Base-by-base conservation (phyloP, 495 filamentous ascomycete genomes). In the Penicillium odoratum region DNA sequence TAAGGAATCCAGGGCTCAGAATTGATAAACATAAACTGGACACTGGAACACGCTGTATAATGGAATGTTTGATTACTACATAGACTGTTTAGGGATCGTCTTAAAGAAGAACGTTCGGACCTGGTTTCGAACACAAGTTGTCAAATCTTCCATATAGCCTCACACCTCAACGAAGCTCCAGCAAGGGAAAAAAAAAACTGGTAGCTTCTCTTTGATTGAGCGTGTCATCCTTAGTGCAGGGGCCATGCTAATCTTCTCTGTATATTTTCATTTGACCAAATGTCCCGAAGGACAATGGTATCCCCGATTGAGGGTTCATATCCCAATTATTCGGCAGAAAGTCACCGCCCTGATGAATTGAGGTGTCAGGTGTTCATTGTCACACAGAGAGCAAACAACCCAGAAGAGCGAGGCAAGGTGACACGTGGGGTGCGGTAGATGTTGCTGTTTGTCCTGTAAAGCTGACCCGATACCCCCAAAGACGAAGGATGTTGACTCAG, bases 181-280 rank as follows among this genome's bases (percentile, higher is more conserved):
- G 58, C 63, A 70, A 71, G 43, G 40, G 48, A 59, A 56, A 71
- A 85, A 88, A 88, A 88, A 88, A 87, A 88, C 79, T 82, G 73
- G 81, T 88, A 90, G 88, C 88, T 87, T 91, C 89, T 92, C 90
- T 93, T 92, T 93, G 89, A 90, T 92, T 89, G 84, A 92, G 91
- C 90, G 91, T 96, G 90, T 96, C 92, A 95, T 96, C 92, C 92
- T 96, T 96, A 95, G 92, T 96, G 92, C 93, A 97, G 93, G 93
- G 93, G 93, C 93, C 91, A 97, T 96, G 93, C 93, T 97, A 96
- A 92, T 93, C 88, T 92, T 93, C 88, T 93, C 86, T 91, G 83
- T 86, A 85, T 88, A 82, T 82, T 84, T 86, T 81, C 81, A 87
- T 86, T 88, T 88, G 85, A 88, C 85, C 86, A 88, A 85, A 87